Percentiles rank a stretch among this genome's conserved stretches.
phyloP scores from a whole-genome alignment of 345 rosid species.

The Rubroshorea leprosula region DNA sequence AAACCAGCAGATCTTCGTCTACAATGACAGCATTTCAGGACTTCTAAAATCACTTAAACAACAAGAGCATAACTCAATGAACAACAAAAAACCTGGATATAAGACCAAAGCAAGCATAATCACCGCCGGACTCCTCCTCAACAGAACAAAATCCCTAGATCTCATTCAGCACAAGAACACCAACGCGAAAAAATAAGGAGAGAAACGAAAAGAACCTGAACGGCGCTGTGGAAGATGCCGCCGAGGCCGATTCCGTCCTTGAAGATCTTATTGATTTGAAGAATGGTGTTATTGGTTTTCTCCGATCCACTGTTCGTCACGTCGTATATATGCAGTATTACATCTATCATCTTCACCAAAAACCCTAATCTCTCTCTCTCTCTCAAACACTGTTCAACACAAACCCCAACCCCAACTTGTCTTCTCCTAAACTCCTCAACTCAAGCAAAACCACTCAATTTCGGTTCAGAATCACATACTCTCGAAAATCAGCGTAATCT shows the following conservation, averaged over 20 bases:
- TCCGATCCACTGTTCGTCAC: slow-evolving; percentile 97
- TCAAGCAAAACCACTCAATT: background rate
- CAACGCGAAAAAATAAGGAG: background rate
- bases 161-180: slow-evolving; percentile 7
- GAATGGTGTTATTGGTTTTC: slow-evolving; percentile 82
- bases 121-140: background rate
- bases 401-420: slow-evolving; percentile 2
- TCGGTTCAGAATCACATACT: background rate
- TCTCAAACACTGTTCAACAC: background rate
- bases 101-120: background rate
- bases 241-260: slow-evolving; percentile 92
- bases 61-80: background rate
- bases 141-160: slow-evolving; percentile 19
- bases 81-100: slow-evolving; percentile 4
- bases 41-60: slow-evolving; percentile 2
- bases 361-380: slow-evolving; percentile 11
- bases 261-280: slow-evolving; percentile 91
- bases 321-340: slow-evolving; percentile 76
- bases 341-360: slow-evolving; percentile 60
- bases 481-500: too few species aligned
- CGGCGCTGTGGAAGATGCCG: slow-evolving; percentile 98
- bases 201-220: slow-evolving; percentile 53
- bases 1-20: background rate
- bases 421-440: background rate
- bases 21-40: background rate